phyloP scores from a whole-genome alignment of 2,329 filamentous ascomycete species.

The Laburnicola sp. region DNA sequence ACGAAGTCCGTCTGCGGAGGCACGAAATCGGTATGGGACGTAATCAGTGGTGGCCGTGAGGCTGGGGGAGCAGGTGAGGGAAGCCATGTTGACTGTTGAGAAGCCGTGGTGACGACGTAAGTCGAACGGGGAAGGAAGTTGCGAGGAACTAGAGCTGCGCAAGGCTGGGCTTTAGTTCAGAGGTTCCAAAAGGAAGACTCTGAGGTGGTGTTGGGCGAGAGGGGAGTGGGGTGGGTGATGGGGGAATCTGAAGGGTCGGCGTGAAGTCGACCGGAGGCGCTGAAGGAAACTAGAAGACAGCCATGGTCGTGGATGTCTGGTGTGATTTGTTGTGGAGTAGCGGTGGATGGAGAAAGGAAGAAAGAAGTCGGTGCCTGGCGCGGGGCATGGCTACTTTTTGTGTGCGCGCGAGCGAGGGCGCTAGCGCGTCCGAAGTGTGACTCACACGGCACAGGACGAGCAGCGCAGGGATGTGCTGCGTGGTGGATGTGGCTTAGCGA shows the following conservation, averaged over 20 bases:
- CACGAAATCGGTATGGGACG: conserved; percentile 49
- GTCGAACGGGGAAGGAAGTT: conserved; percentile 65
- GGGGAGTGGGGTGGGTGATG: conserved; percentile 22
- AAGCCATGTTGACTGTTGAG: conserved; percentile 74
- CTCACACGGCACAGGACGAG: neutral
- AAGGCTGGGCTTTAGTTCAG: conserved; percentile 70
- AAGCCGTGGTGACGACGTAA: conserved; percentile 81
- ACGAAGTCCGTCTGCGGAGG: conserved; percentile 72
- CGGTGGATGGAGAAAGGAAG: conserved; percentile 18
- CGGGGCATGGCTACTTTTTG: conserved; percentile 23
- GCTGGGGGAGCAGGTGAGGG: conserved; percentile 63
- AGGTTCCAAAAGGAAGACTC: conserved; percentile 49
- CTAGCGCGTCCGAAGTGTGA: neutral
- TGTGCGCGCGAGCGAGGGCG: conserved; percentile 6
- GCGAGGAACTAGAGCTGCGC: conserved; percentile 60
- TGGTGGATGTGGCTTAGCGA: no score
- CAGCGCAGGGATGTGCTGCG: neutral
- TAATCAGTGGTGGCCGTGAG: conserved; percentile 55
- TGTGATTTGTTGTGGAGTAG: conserved; percentile 24
- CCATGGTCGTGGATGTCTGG: conserved; percentile 43
- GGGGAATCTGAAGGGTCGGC: conserved; percentile 39
- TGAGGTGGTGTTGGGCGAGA: conserved; percentile 36
- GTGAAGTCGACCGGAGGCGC: conserved; percentile 28
- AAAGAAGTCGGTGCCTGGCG: conserved; percentile 38
- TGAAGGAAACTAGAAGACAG: conserved; percentile 43